Evolutionary conservation across 2,329 filamentous ascomycete genomes (phyloP), one percentile per base, ranked within the genome.

Genomic region (Calycina herbarum): DNA sequence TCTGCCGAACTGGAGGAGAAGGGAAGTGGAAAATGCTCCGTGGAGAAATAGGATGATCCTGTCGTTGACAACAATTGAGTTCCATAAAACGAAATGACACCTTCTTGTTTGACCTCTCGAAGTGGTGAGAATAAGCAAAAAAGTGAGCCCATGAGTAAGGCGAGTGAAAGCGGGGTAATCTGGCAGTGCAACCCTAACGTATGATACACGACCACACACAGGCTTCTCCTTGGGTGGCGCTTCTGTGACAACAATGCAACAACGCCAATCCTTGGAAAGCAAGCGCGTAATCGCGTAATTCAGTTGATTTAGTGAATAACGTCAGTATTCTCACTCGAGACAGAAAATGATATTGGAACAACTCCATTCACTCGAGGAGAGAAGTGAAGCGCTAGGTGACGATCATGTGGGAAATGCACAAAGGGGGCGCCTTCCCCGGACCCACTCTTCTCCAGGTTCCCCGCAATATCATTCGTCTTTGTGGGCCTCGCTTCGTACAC

Each of bases 401-500:
- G 45, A 51, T 11, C 20, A 20, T 24, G 45, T 51, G 45, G 45
- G 45, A 24, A 51, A 51, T 24, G 45, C n/a, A 24, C 45, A 51
- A 51, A 38, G 35, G 35, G 6, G 45, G 45, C 45, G 45, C 3
- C 17, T 51, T 33, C 45, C 45, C 45, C 45, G 45, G 45, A 51
- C 45, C 45, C 45, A 51, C 45, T 27, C 10, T 45, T 51, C 45
- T 24, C 45, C 45, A 24, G 45, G 20, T 51, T 51, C 45, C 45
- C 45, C 45, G 45, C 45, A 51, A 51, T 48, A 24, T 27, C 45
- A 51, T 51, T 51, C 45, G 45, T 51, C 45, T 51, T 24, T 38
- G 35, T 38, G 35, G 35, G 35, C 35, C 35, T 38, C 35, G 35
- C 35, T 38, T 38, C 35, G 35, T 38, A 24, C 45, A 7, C 27